Evolutionary conservation across 805 yeast genomes (phyloP), one percentile per base, ranked within the genome.

Genomic region (Candida ovalis): DNA sequence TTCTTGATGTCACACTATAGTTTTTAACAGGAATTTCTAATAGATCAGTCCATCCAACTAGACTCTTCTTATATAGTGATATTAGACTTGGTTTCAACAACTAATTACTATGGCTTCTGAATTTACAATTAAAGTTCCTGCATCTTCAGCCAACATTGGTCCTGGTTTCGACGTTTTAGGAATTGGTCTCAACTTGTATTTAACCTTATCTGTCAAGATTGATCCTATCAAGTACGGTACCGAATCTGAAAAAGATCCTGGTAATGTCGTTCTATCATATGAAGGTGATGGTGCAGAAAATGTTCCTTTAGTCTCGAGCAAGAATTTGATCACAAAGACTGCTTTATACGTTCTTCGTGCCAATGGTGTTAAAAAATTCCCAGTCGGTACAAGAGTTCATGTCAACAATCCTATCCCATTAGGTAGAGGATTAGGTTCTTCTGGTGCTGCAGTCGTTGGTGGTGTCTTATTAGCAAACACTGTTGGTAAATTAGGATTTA

Each of bases 161-260:
- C 99, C 99, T 9, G 99, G 99, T 1, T 94, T 92, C 63, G 99
- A 94, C 68, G 99, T 94, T 6, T 72, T 94, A 44, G 99, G 99
- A 22, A 84, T 94, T 37, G 97, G 97, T 41, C 75, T 94, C 55
- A 77, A 86, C 52, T 71, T 90, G 43, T 89, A 72, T 61, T 73
- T 94, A 48, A 86, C 84, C 45, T 73, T 94, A 48, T 72, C 75
- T 3, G 96, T 90, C 27, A 67, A 72, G 9, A 72, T 88, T 38
- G 94, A 89, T 63, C 55, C 64, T 35, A 58, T 59, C 18, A 70
- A 70, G 41, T 55, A 62, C 12, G 73, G 77, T 4, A 64, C 63
- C 10, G 71, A 67, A 35, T 75, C 87, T 3, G 71, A 75, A 36
- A 50, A 57, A 2, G 89, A 87, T 62, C 82, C 87, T 44, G 76